Evolutionary conservation across 208 protist species (phyloP), one percentile per base, ranked within the genome.

Genomic region (Leishmania tropica): DNA sequence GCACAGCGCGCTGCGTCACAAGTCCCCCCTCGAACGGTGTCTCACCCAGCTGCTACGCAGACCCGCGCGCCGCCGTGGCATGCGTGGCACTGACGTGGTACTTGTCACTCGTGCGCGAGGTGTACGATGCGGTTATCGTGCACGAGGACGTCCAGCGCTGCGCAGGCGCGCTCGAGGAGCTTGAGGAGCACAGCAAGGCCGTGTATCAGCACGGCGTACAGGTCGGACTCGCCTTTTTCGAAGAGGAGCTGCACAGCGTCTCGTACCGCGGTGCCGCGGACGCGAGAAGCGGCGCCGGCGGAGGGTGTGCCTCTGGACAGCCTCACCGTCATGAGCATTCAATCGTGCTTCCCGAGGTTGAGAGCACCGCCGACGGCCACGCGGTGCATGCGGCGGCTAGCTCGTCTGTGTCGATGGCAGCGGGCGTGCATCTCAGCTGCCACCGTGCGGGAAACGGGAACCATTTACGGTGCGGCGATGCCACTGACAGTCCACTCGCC

Each of bases 51-150:
- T 81, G 86, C 42, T 90, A 53, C 84, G 53, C 24, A 31, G 80
- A 83, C 51, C 75, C 83, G 45, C 82, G 70, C 1, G 74, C 82
- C 45, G 75, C 85, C 62, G 80, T 88, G 0, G 87, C 86, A 13
- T 87, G 87, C 67, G 76, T 94, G 54, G 90, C 92, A 62, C 70
- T 96, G 51, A 74, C 87, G 42, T 96, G 92, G 92, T 89, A 90
- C 68, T 74, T 96, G 28, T 51, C 88, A 15, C 67, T 90, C 2
- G 35, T 93, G 24, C 88, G 92, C 45, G 78, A 81, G 47, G 85
- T 92, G 60, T 88, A 92, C 75, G 78, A 85, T 35, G 80, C 89
- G 3, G 64, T 96, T n/a, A 58, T 89, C 2, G 75, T 89, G n/a
- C 35, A 82, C 64, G 48, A 80, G 60, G 90, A 96, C 72, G 85